These are phyloP conservation scores for Amylostereum areolatum DNA, from an alignment of 1,284 basidiomycete species.

Conservation along the genomic window DNA sequence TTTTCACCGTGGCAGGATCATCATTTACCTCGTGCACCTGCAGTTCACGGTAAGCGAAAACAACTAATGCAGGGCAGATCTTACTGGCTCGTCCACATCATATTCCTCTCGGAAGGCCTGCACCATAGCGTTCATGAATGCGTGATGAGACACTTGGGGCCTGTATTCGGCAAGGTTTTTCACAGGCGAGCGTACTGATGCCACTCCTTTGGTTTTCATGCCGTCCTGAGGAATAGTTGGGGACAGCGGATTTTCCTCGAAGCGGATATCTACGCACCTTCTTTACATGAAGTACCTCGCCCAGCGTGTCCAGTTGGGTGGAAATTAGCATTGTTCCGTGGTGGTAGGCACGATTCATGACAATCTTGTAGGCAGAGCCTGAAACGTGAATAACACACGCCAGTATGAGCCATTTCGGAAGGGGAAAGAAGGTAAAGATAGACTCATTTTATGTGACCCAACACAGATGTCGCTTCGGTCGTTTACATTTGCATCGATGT, in stretches of 20 bases:
- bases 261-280: slow-evolving; percentile 45
- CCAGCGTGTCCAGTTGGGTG: slow-evolving; percentile 66
- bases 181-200: slow-evolving; percentile 90
- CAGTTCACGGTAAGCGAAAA: neutral
- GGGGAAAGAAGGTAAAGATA: slow-evolving; percentile 14
- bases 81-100: slow-evolving; percentile 38
- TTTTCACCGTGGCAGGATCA: slow-evolving; percentile 34
- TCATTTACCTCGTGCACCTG: slow-evolving; percentile 36
- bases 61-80: slow-evolving; percentile 1
- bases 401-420: neutral
- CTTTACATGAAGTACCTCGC: slow-evolving; percentile 63
- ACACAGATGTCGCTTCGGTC: slow-evolving; percentile 90
- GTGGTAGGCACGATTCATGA: slow-evolving; percentile 88
- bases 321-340: slow-evolving; percentile 99
- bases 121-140: slow-evolving; percentile 71
- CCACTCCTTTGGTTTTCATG: slow-evolving; percentile 82
- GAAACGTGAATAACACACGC: slow-evolving; percentile 62
- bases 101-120: slow-evolving; percentile 69
- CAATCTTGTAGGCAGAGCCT: slow-evolving; percentile 97
- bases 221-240: slow-evolving; percentile 41
- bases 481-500: slow-evolving; percentile 75
- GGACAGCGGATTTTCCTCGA: slow-evolving; percentile 3
- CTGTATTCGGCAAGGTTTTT: slow-evolving; percentile 71
- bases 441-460: slow-evolving; percentile 78
- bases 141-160: slow-evolving; percentile 52